Evolutionary conservation across 257 asterid genomes (phyloP).

Genomic region (Lavandula angustifolia): DNA sequence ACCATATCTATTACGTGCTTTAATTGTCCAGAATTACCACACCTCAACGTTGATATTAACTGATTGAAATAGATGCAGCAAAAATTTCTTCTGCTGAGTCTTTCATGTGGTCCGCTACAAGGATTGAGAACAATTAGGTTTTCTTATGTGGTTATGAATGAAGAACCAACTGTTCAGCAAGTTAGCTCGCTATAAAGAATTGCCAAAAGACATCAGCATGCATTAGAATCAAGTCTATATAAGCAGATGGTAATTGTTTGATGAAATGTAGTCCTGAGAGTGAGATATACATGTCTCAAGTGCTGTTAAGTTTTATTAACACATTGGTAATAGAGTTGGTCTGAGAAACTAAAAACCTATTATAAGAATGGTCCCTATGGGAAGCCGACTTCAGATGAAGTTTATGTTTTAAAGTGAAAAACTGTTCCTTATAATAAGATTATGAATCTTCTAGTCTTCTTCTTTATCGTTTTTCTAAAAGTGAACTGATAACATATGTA

Average conservation of each 20-base stretch:
- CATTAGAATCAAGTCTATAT: background rate
- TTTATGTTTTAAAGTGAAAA: conserved; percentile 6
- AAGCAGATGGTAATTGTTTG: background rate
- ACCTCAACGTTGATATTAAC: background rate
- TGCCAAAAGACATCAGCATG: background rate
- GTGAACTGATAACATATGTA: background rate
- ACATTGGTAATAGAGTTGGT: background rate
- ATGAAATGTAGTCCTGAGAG: background rate
- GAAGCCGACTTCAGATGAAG: conserved; percentile 5
- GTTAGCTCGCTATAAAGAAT: background rate
- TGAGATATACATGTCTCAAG: background rate
- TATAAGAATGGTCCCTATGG: background rate
- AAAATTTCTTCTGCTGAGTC: background rate
- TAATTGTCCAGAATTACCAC: background rate
- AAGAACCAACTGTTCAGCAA: background rate
- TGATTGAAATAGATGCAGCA: conserved; percentile 6
- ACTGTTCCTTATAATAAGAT: background rate
- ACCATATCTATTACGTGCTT: background rate
- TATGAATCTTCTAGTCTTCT: background rate
- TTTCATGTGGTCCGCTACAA: background rate
- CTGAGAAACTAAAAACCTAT: conserved; percentile 9
- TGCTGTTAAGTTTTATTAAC: conserved; percentile 7
- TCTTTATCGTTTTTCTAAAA: background rate
- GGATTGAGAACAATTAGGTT: conserved; percentile 5
- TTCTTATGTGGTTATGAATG: background rate